Evolutionary conservation across 2,329 filamentous ascomycete species (phyloP), one percentile per base, ranked within the genome.

Genomic region (Neophaeococcomyces mojaviensis): DNA sequence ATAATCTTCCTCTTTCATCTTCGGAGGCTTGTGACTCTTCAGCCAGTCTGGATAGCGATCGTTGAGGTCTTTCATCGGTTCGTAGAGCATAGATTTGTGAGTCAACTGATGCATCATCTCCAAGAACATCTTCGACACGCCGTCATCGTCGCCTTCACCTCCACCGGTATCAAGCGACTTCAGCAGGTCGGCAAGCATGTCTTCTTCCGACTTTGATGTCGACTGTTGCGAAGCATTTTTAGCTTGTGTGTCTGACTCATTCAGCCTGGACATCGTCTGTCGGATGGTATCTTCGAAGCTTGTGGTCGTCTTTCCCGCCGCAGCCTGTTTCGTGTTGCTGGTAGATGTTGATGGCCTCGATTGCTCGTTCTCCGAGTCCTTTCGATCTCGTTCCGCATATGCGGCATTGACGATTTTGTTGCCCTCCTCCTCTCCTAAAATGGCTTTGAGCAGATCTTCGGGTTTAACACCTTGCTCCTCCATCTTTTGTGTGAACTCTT

Each of bases 71-170:
- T 95, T 95, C 88, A 98, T 96, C 2, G 92, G 92, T 69, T 98
- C 90, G 63, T 97, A 97, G 41, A 98, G 69, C 52, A 98, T 96
- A 57, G 97, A 92, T 71, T 95, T 97, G 66, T 94, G 95, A 3
- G 92, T 97, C 52, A 98, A 76, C 66, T 98, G 89, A 68, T 97
- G 88, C 90, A 98, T 97, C 88, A 97, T 95, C 44, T 86, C 86
- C 76, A 94, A 80, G 49, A 98, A 78, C 81, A 97, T 88, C 69
- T 94, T 90, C 47, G 87, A 88, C 59, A 97, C 86, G 57, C 94
- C 88, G 47, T 96, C 88, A 8, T 78, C 82, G 0, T 65, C 72
- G 4, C 67, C 71, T 33, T 46, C 36, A 1, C 71, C 65, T 19
- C 74, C 76, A 6, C 79, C 74, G 18, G 77, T 76, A 59, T 87